A percentile compares a stretch with the other conserved stretches of the same genome.
Evolutionary conservation across 1,139 yeast species (phyloP).

Genomic region (Saccharomycopsis hybrid): DNA sequence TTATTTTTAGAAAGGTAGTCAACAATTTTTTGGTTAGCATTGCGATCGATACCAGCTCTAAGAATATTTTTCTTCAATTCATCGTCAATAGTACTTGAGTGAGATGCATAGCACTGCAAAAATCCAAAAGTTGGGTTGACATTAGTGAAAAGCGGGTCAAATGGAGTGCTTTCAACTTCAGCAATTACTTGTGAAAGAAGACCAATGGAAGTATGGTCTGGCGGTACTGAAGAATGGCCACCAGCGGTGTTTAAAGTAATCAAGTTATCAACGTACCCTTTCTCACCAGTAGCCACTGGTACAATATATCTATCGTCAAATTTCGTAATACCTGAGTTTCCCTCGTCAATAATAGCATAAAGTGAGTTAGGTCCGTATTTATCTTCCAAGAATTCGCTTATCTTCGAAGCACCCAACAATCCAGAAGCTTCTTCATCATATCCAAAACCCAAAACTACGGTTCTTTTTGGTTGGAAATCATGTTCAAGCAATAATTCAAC

Average conservation of each 20-base stretch:
- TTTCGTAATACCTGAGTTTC: conserved; percentile 36
- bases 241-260: conserved; percentile 52
- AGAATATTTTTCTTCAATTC: conserved; percentile 32
- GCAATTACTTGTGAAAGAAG: conserved; percentile 48
- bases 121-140: conserved; percentile 44
- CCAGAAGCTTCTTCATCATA: conserved; percentile 73
- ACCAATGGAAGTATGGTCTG: conserved; percentile 71
- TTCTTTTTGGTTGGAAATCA: conserved; percentile 47
- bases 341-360: conserved; percentile 61
- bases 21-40: conserved; percentile 38
- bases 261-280: conserved; percentile 51
- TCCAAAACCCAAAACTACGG: conserved; percentile 56
- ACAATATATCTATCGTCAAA: conserved; percentile 45
- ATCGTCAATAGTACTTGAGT: conserved; percentile 26
- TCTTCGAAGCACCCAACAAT: conserved; percentile 43
- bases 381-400: conserved; percentile 38
- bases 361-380: conserved; percentile 51
- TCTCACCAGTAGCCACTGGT: conserved; percentile 57
- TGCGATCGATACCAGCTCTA: conserved; percentile 35
- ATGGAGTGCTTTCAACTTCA: conserved; percentile 45
- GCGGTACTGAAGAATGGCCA: conserved; percentile 72
- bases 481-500: conserved; percentile 44
- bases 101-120: conserved; percentile 44
- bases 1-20: conserved; percentile 28
- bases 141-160: conserved; percentile 36